Percentiles rank a stretch among this genome's conserved stretches.
phyloP scores from a whole-genome alignment of 345 rosid species.

The Heritiera littoralis region DNA sequence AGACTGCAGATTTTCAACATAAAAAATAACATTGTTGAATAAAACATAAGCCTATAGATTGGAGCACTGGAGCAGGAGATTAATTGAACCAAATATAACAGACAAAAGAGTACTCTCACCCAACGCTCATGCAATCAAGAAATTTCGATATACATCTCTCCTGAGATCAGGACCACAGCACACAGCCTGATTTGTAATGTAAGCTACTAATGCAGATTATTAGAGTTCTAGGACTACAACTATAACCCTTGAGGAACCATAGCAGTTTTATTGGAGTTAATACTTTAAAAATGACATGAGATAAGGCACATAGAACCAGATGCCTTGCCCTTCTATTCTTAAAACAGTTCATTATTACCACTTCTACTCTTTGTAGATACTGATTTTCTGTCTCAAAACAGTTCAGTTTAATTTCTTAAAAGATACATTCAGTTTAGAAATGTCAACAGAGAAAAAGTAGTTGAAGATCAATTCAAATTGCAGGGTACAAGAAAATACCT shows the following conservation, averaged over 20 bases:
- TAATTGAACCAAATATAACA: neutral
- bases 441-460: neutral
- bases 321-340: neutral
- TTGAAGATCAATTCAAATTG: neutral
- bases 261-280: neutral
- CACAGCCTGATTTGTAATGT: neutral
- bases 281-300: neutral
- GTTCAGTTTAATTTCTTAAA: neutral
- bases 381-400: neutral
- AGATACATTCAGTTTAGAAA: neutral
- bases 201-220: neutral
- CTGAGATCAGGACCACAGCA: neutral
- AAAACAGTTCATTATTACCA: neutral
- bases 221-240: neutral
- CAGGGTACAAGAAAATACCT: constrained; percentile 48
- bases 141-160: neutral
- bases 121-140: neutral
- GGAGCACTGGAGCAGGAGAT: neutral
- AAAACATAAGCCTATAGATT: neutral
- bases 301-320: neutral
- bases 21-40: neutral
- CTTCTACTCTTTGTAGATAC: neutral
- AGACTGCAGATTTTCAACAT: neutral
- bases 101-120: neutral
- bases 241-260: neutral